Conservation (phyloP, 805 yeast species). For the Zygotorulaspora danielsina region DNA sequence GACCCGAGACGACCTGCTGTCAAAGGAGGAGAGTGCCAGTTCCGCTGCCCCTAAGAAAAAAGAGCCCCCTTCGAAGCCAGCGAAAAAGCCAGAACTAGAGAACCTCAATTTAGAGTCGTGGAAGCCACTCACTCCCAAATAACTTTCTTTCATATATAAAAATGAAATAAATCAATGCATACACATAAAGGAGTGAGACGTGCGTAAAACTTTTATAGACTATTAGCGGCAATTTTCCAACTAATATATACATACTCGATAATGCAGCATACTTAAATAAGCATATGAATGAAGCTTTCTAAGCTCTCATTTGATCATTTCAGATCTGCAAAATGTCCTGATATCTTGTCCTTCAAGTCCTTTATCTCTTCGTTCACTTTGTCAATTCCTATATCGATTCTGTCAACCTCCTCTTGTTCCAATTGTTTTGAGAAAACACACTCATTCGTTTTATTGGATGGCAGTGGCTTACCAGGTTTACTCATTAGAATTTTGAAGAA, state of each 20-base stretch:
- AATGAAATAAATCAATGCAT: too few relatives aligned
- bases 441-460: conserved; percentile 37
- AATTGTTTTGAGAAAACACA: conserved; percentile 46
- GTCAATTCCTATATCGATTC: conserved; percentile 46
- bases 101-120: conserved; percentile 42
- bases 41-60: conserved; percentile 14
- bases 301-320: too few relatives aligned
- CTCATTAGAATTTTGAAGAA: conserved; percentile 73
- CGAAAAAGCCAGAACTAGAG: conserved; percentile 27
- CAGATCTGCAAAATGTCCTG: conserved; percentile 20
- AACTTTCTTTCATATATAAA: conserved; percentile 6
- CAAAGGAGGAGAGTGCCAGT: conserved; percentile 4
- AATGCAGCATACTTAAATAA: too few relatives aligned
- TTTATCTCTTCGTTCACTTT: conserved; percentile 45
- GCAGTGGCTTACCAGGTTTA: conserved; percentile 55
- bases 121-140: conserved; percentile 51
- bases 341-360: conserved; percentile 38
- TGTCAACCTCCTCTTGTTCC: conserved; percentile 61
- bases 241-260: too few relatives aligned
- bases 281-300: too few relatives aligned
- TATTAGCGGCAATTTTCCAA: too few relatives aligned
- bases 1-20: conserved; percentile 4
- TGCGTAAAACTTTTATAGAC: too few relatives aligned
- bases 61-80: conserved; percentile 30
- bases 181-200: too few relatives aligned